Evolutionary conservation across 768 basidiomycete species (phyloP), one percentile per base, ranked within the genome.

Genomic region (Cystofilobasidium capitatum): DNA sequence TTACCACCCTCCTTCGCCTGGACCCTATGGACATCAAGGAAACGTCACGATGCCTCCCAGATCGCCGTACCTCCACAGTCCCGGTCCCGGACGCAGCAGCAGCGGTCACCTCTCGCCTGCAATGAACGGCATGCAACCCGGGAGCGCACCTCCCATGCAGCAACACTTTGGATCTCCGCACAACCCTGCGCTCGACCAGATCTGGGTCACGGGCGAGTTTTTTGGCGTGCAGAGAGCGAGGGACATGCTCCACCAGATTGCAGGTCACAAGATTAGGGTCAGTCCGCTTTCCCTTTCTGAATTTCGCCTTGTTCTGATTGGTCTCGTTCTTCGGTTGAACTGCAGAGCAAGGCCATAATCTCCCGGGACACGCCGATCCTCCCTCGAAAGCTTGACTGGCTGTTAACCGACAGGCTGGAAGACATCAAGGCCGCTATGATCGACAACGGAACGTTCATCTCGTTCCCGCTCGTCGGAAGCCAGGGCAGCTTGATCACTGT

Each of bases 131-230:
- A 42, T 42, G 40, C 40, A 20, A 20, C 40, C 40, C 20, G 40
- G 40, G 20, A 42, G 40, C 40, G 20, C 40, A 42, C 40, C 40
- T 10, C 40, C 40, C 10, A 42, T 42, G 40, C 65, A 65, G 40
- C 64, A 65, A 7, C 36, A 57, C 2, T 55, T 40, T 7, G 44
- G 22, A 13, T 20, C 37, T 0, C 57, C 40, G 64, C 42, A 66
- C 35, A 57, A n/a, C 40, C 26, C 36, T 8, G 31, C 86, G 29
- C 86, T 97, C 69, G 91, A 89, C 75, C 79, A 86, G 26, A 87
- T 98, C 69, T 99, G 89, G 87, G 92, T 99, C 72, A 97, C 94
- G 0, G 94, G 94, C 47, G 94, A 97, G 77, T 96, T 94, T 76
- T 94, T 97, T 71, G 89, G 89, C 22, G 93, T 97, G 14, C 90